Evolutionary conservation across 1,284 basidiomycete species (phyloP), one percentile per base, ranked within the genome.

Genomic region (Ustilago shanxiensis): DNA sequence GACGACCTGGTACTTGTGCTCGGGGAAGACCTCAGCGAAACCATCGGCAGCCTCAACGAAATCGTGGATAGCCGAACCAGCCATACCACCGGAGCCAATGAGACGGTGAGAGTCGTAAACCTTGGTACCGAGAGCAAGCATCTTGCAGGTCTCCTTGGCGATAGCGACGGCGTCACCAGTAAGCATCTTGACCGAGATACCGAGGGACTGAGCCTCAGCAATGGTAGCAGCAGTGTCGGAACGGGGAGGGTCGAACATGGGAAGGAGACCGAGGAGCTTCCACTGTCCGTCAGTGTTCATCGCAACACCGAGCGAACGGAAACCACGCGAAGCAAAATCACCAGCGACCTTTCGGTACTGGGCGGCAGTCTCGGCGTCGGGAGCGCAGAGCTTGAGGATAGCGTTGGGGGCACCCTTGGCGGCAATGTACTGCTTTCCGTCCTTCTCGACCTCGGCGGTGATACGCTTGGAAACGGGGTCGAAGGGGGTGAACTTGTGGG

Each of bases 121-220:
- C 81, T 89, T 89, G 73, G 89, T 89, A 22, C 87, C 87, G 49
- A 88, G 83, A 20, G 86, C 86, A 68, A 88, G 87, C 82, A 88
- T 88, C 72, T 88, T 88, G 83, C 89, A 89, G 35, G 89, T 89
- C 81, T 90, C 89, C 81, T 89, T 89, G 47, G 89, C 89, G 66
- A 90, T 90, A 47, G 89, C 89, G 69, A 89, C 89, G 68, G 89
- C 89, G 81, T 90, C 89, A 76, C 89, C 89, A 47, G 89, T 90
- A 60, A 90, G 87, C 89, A 90, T 90, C 87, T 90, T 90, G 71
- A 90, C 88, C 54, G 86, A 82, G 65, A 90, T 88, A 72, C 89
- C 89, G 45, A 90, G 87, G 14, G 88, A 86, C 71, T 87, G 86
- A 26, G 89, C 89, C 83, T 90, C 89, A 35, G 86, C 86, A 74